A percentile compares a stretch with the other conserved stretches of the same genome.
Conservation (phyloP, 371 early-diverging fungal genomes). For the Mucor indicus region DNA sequence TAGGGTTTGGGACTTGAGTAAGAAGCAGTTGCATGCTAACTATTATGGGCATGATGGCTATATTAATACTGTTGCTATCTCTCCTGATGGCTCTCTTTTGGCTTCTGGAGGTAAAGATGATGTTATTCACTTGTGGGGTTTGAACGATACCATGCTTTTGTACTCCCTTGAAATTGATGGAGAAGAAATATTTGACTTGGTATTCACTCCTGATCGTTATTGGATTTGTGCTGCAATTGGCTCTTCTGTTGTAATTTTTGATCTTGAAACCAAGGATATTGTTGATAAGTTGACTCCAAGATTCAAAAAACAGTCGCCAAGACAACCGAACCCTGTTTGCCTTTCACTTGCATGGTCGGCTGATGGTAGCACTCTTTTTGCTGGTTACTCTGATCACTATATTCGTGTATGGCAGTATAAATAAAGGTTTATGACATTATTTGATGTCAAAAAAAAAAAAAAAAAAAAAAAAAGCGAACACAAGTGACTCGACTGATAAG, state of each 20-base stretch:
- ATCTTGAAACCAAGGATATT: constrained; percentile 95
- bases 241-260: constrained; percentile 98
- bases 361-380: constrained; percentile 96
- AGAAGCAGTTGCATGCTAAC: constrained; percentile 97
- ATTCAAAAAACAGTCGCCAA: constrained; percentile 71
- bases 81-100: constrained; percentile 99
- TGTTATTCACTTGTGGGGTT: constrained; percentile 98
- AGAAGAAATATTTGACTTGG: constrained; percentile 93
- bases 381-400: constrained; percentile 96
- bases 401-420: constrained; percentile 97
- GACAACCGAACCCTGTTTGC: constrained; percentile 80
- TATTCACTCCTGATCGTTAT: constrained; percentile 99
- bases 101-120: constrained; percentile 99
- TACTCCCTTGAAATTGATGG: constrained; percentile 98
- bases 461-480: no score
- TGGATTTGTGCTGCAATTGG: constrained; percentile 99
- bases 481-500: no score
- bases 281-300: constrained; percentile 95
- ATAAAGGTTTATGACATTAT: no score
- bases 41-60: constrained; percentile 98
- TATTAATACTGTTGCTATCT: constrained; percentile 97
- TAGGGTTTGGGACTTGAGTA: constrained; percentile 99
- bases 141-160: constrained; percentile 99
- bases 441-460: no score
- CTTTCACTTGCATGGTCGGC: constrained; percentile 97